Percentiles rank a stretch among this genome's conserved stretches.
These are phyloP conservation scores for Boletus sp. DNA, from an alignment of 768 basidiomycete genomes.

Conservation along the genomic window DNA sequence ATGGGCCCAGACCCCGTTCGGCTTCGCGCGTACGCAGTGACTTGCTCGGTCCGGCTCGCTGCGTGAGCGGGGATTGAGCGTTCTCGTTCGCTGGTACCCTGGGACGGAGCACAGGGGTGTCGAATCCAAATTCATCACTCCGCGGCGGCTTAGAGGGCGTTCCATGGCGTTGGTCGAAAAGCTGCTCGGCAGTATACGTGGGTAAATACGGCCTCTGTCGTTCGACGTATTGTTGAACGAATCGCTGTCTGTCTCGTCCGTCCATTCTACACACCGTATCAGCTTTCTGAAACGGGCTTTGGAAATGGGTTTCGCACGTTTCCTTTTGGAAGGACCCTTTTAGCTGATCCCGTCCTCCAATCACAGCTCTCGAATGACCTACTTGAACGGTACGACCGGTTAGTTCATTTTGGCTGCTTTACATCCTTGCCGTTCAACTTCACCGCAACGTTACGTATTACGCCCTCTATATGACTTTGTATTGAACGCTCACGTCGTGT, in stretches of 20 bases:
- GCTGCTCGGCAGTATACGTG: slow-evolving; percentile 44
- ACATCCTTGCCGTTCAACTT: too few species aligned
- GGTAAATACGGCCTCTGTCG: slow-evolving; percentile 47
- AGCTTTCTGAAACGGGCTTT: not conserved
- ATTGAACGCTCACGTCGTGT: not conserved
- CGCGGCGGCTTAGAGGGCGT: slow-evolving; percentile 12
- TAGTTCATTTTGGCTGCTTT: too few species aligned
- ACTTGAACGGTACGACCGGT: too few species aligned
- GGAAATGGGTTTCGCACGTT: too few species aligned
- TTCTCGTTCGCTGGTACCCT: slow-evolving; percentile 32
- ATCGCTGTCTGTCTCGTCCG: slow-evolving; percentile 40
- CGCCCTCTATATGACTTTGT: too few species aligned
- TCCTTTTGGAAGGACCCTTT: too few species aligned
- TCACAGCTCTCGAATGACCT: too few species aligned
- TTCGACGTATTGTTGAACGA: slow-evolving; percentile 47
- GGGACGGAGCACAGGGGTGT: slow-evolving; percentile 56
- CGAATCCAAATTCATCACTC: slow-evolving; percentile 39
- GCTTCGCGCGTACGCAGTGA: not conserved
- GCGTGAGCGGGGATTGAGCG: not conserved
- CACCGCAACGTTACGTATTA: not conserved
- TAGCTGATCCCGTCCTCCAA: too few species aligned
- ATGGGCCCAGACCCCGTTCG: not conserved
- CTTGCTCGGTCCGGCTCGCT: not conserved
- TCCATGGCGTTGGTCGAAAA: slow-evolving; percentile 4
- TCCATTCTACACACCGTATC: slow-evolving; percentile 2